phyloP scores from a whole-genome alignment of 352 stramenopile species.

The Blastocystis sp. region DNA sequence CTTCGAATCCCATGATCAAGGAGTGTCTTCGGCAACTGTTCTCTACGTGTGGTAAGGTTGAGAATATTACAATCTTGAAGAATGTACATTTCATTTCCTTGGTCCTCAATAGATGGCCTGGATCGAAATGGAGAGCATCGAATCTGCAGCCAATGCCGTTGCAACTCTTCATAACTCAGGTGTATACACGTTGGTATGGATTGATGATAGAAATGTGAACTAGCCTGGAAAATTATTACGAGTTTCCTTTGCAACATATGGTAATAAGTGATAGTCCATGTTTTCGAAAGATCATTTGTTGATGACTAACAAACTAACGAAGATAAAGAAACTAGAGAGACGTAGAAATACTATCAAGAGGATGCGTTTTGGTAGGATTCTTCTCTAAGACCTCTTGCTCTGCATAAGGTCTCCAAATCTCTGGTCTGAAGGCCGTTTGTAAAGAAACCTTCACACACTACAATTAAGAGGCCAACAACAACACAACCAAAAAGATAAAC shows the following conservation, averaged over 20 bases:
- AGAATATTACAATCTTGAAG: conserved; percentile 51
- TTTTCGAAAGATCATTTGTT: neutral
- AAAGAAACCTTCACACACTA: conserved; percentile 50
- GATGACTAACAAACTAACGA: neutral
- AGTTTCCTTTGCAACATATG: conserved; percentile 61
- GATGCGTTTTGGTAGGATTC: neutral
- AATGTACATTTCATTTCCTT: neutral
- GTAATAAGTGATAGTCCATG: neutral
- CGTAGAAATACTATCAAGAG: neutral
- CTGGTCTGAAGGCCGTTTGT: neutral
- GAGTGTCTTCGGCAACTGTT: conserved; percentile 9
- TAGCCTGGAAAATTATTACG: conserved; percentile 54
- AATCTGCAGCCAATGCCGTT: conserved; percentile 44
- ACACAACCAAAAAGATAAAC: conserved; percentile 12
- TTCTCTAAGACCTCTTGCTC: conserved; percentile 25
- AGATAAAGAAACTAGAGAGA: neutral
- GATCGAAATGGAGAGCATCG: conserved; percentile 44
- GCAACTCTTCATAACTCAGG: conserved; percentile 41
- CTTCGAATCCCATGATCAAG: conserved; percentile 34
- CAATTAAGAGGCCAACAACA: neutral
- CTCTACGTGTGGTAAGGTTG: conserved; percentile 6
- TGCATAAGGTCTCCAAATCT: conserved; percentile 26
- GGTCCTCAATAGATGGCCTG: conserved; percentile 42
- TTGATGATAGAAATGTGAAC: neutral
- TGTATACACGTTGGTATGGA: conserved; percentile 27